Base-by-base conservation (phyloP, 352 stramenopile genomes). In the Phytophthora vignae region DNA sequence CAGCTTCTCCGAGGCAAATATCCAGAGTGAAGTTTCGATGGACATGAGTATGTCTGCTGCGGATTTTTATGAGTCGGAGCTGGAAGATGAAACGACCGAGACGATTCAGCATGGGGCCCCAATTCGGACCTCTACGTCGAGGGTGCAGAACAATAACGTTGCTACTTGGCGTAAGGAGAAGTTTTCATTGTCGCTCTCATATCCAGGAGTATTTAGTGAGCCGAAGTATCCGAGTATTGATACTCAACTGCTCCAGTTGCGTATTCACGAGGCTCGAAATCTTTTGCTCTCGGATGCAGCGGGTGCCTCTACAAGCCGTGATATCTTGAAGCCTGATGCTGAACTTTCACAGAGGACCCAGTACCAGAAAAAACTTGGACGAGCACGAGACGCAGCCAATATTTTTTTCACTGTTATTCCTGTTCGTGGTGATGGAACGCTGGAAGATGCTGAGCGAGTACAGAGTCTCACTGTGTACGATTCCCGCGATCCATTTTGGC, bases 351-450 rank as follows among this genome's bases (percentile, higher is more conserved):
- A 17, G 3, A 50, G 36, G 14, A 63, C 50, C 10, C 62, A 64
- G 19, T 22, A 48, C 10, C 36, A 76, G 1, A 64, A 61, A 58
- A 60, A 72, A 0, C 14, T 77, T 19, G 52, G 62, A 36, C 69
- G 52, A 8, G 38, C 56, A 19, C 67, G 53, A n/a, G 48, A 52
- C 1, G 71, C 64, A 3, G 81, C 74, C 10, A 90, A 84, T 63
- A 75, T 84, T n/a, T 94, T 88, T 54, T 92, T 92, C 56, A 92
- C 87, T 1, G 68, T 92, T 15, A 87, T 90, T 33, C 83, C 87
- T 11, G 83, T 94, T 21, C 67, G 81, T 14, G 64, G 61, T 1
- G 74, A 80, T 31, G 83, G 85, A 7, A 74, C 78, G 4, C 38
- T 90, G 3, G 74, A 81, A 21, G 70, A 83, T 50, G 29, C 57